Evolutionary conservation across 352 stramenopile species (phyloP).

Genomic region (Globisporangium solare): DNA sequence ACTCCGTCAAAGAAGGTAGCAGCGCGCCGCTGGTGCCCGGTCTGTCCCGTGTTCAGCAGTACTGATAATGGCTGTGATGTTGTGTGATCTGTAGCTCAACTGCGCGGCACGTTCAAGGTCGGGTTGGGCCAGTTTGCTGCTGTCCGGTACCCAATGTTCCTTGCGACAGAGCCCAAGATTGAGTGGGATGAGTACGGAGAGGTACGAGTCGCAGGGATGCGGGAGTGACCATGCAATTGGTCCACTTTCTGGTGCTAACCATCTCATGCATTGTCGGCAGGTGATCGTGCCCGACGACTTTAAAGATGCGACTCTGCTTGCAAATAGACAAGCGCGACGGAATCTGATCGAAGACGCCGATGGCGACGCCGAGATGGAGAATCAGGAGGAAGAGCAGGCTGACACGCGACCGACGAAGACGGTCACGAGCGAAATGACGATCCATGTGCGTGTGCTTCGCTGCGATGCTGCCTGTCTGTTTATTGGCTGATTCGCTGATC

Average conservation of each 20-base stretch:
- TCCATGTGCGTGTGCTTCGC: conserved; percentile 35
- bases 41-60: conserved; percentile 2
- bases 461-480: neutral
- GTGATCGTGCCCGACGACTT: conserved; percentile 84
- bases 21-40: neutral
- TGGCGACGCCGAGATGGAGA: conserved; percentile 67
- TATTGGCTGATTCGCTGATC: neutral
- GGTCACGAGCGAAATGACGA: conserved; percentile 55
- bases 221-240: neutral
- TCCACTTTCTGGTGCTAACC: neutral
- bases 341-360: conserved; percentile 59
- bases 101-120: conserved; percentile 84
- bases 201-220: conserved; percentile 17
- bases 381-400: conserved; percentile 48
- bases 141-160: conserved; percentile 87
- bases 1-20: conserved; percentile 55
- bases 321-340: conserved; percentile 56
- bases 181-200: conserved; percentile 90
- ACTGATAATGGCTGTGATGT: neutral
- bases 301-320: conserved; percentile 64
- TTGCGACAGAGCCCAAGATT: conserved; percentile 79
- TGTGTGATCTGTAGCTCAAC: conserved; percentile 39
- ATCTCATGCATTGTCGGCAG: conserved; percentile 12
- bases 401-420: conserved; percentile 82
- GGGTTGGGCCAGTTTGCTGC: conserved; percentile 80